Percentiles rank a stretch among this genome's conserved stretches.
Evolutionary conservation across 202 grass and related monocot species (phyloP).

Genomic region (Thinopyrum obtusiflorum): DNA sequence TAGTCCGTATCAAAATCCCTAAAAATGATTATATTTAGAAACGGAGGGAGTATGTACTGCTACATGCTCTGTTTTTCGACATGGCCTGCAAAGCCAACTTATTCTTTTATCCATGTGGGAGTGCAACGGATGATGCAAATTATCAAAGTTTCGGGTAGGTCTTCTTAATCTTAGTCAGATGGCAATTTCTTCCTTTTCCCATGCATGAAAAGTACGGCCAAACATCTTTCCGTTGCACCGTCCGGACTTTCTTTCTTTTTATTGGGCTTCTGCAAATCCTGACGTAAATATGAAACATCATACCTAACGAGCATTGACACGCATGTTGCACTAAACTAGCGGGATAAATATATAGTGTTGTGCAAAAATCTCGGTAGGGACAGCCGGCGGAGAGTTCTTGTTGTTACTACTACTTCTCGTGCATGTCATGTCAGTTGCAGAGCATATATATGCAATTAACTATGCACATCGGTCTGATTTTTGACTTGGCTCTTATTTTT

Average conservation of each 20-base stretch:
- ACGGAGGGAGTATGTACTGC: background rate
- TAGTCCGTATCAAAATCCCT: no score
- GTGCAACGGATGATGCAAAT: background rate
- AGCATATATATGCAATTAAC: no score
- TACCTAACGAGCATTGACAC: background rate
- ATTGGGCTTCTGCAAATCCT: background rate
- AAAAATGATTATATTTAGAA: no score
- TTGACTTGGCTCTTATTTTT: background rate
- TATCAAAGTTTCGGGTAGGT: background rate
- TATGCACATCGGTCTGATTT: background rate
- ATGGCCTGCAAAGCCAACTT: background rate
- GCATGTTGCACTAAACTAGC: background rate
- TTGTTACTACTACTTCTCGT: no score
- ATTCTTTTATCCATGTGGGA: background rate
- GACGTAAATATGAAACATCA: background rate
- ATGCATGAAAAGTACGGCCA: slow-evolving; percentile 29
- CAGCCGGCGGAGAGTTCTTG: no score
- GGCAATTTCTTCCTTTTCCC: background rate
- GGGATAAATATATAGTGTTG: background rate
- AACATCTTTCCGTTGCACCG: slow-evolving; percentile 27
- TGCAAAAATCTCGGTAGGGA: background rate
- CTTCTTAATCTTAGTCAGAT: background rate
- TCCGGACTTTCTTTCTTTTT: background rate
- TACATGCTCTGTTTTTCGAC: background rate
- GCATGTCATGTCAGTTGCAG: no score